Evolutionary conservation across 257 asterid genomes (phyloP).

Genomic region (Nicotiana knightiana): DNA sequence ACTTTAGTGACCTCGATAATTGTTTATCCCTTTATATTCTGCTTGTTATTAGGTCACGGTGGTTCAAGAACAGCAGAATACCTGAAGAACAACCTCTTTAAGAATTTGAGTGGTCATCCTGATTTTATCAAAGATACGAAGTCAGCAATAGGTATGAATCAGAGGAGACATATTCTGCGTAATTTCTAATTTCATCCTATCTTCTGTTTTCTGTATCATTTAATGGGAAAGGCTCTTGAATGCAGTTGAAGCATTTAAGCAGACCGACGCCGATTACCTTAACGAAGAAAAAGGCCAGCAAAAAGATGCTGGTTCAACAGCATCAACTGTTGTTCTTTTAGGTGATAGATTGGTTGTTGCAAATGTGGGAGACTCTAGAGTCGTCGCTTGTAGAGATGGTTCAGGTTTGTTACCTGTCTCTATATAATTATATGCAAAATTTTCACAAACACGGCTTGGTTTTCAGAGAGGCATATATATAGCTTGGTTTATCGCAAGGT

Average conservation of each 20-base stretch:
- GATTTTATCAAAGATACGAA: conserved; percentile 56
- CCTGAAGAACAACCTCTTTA: conserved; percentile 67
- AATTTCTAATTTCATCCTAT: neutral
- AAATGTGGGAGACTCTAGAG: conserved; percentile 83
- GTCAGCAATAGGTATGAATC: conserved; percentile 60
- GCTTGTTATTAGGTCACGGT: conserved; percentile 58
- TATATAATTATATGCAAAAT: neutral
- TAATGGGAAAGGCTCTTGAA: conserved; percentile 18
- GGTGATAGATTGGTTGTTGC: conserved; percentile 62
- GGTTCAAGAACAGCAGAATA: conserved; percentile 76
- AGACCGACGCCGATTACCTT: conserved; percentile 65
- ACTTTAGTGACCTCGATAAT: neutral
- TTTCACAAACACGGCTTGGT: neutral
- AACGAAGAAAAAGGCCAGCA: conserved; percentile 57
- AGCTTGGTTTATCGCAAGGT: conserved; percentile 5
- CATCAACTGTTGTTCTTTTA: conserved; percentile 67
- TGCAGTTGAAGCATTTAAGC: conserved; percentile 66
- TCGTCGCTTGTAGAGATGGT: conserved; percentile 72
- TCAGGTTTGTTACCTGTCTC: conserved; percentile 42
- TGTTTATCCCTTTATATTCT: neutral
- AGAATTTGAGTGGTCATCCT: conserved; percentile 64
- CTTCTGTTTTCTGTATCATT: conserved; percentile 1
- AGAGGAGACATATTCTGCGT: neutral
- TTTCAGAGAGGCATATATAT: neutral
- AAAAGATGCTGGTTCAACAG: conserved; percentile 85